phyloP scores from a whole-genome alignment of 2,329 filamentous ascomycete genomes.

The Hypocreales sp. region DNA sequence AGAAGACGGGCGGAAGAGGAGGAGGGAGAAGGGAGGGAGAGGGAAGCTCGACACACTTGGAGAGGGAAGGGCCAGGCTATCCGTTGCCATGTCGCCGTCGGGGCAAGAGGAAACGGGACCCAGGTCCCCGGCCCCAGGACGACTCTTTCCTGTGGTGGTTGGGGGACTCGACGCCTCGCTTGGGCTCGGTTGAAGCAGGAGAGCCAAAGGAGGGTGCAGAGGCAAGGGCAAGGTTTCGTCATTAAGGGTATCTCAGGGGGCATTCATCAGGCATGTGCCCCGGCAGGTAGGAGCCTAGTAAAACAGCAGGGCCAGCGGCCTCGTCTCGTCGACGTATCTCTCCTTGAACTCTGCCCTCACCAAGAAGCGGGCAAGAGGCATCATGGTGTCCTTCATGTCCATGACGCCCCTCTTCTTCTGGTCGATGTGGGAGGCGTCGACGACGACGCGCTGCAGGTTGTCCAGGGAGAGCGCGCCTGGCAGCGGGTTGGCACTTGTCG shows the following conservation, averaged over 20 bases:
- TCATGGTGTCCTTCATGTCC: slow-evolving; percentile 87
- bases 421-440: slow-evolving; percentile 88
- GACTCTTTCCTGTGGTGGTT: no score
- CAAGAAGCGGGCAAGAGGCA: slow-evolving; percentile 64
- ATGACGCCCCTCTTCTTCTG: slow-evolving; percentile 86
- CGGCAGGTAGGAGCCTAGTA: no score
- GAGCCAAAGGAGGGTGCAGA: no score
- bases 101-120: no score
- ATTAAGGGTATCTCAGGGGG: no score
- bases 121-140: no score
- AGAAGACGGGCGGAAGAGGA: slow-evolving; percentile 2
- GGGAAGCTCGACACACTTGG: background rate
- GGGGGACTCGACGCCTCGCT: no score
- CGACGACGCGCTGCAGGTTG: slow-evolving; percentile 61
- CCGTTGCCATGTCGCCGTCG: no score
- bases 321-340: slow-evolving; percentile 45
- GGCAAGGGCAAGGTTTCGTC: no score
- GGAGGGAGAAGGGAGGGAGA: background rate
- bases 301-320: slow-evolving; percentile 46
- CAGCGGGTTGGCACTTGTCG: slow-evolving; percentile 1
- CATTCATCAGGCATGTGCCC: no score
- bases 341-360: slow-evolving; percentile 55
- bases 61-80: no score
- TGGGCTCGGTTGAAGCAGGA: no score
- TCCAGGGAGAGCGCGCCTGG: slow-evolving; percentile 52